Evolutionary conservation across 805 yeast genomes (phyloP).

Genomic region (Lipomyces kockii): DNA sequence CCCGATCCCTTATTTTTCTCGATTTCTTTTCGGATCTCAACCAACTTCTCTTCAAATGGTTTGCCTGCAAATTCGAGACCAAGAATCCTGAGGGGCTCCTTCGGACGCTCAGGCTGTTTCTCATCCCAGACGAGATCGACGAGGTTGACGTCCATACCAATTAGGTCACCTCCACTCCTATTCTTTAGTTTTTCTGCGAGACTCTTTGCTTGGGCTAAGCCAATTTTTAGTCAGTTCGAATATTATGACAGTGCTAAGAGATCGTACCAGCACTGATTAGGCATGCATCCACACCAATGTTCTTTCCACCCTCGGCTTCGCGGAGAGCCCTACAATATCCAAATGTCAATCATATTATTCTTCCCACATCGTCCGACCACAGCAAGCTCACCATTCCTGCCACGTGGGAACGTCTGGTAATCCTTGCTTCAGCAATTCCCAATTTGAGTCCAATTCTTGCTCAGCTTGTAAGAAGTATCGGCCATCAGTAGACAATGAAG

Average conservation of each 20-base stretch:
- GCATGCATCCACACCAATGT: slow-evolving; percentile 83
- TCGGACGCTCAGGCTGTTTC: slow-evolving; percentile 67
- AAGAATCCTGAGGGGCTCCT: slow-evolving; percentile 56
- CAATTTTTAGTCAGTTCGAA: slow-evolving; percentile 48
- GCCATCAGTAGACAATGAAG: slow-evolving; percentile 90
- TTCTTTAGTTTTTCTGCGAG: slow-evolving; percentile 40
- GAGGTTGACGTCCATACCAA: slow-evolving; percentile 64
- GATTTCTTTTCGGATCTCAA: slow-evolving; percentile 46
- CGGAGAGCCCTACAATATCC: slow-evolving; percentile 50
- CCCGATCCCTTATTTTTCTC: slow-evolving; percentile 47
- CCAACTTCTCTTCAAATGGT: slow-evolving; percentile 60
- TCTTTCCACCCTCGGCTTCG: slow-evolving; percentile 55
- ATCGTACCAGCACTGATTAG: slow-evolving; percentile 53
- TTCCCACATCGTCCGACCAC: not conserved
- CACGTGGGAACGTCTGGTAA: slow-evolving; percentile 71
- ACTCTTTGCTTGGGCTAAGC: slow-evolving; percentile 36
- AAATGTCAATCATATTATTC: not conserved
- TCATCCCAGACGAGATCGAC: slow-evolving; percentile 74
- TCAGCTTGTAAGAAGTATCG: slow-evolving; percentile 91
- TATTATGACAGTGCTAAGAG: slow-evolving; percentile 37
- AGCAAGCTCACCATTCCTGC: slow-evolving; percentile 64
- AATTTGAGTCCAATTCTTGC: slow-evolving; percentile 75
- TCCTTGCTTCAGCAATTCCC: slow-evolving; percentile 84
- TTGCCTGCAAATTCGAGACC: slow-evolving; percentile 68
- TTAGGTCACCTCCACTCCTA: slow-evolving; percentile 46